Evolutionary conservation across 352 stramenopile species (phyloP), one percentile per base, ranked within the genome.

Genomic region (Phytophthora macrochlamydospora): DNA sequence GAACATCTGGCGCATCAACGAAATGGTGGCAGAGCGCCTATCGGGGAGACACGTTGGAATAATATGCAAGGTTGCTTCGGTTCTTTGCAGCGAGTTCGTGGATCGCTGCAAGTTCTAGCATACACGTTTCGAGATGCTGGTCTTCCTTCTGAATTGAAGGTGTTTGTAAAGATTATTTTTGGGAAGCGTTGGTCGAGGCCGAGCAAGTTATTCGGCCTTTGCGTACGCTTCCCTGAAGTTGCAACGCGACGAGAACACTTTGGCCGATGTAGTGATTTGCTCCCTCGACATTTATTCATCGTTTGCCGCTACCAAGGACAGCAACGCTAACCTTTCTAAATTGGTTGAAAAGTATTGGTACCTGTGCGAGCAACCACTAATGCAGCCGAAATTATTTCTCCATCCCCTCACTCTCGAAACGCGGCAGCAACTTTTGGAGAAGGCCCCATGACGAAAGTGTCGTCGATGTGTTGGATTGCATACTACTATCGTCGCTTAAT

Each of bases 401-500:
- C 56, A 63, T 44, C 56, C 56, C 18, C 18, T 24, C 18, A 24
- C 18, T 24, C 18, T 24, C 18, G 18, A 24, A 24, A 24, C 18
- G 18, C 18, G 18, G 18, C 18, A 24, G 18, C 18, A 24, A 24
- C 18, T 24, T 24, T 24, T 24, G 18, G 18, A 24, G 18, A 24
- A 24, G 18, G 18, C 18, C 18, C 18, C 18, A 24, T 24, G 18
- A 24, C 18, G 18, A 24, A 14, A 7, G 0, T 2, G 50, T 54
- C 45, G 56, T 30, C 32, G 35, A 30, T 24, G 18, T 24, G 18
- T 24, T 24, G 18, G 3, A 28, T 48, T 38, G 45, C 56, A 12
- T 63, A 63, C 28, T 51, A 63, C 35, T 63, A 63, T 24, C 56
- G 56, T 7, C 56, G 45, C 0, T 63, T 63, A 4, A 56, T 63